phyloP scores from a whole-genome alignment of 1,284 basidiomycete genomes.

The Boletellus sp. region DNA sequence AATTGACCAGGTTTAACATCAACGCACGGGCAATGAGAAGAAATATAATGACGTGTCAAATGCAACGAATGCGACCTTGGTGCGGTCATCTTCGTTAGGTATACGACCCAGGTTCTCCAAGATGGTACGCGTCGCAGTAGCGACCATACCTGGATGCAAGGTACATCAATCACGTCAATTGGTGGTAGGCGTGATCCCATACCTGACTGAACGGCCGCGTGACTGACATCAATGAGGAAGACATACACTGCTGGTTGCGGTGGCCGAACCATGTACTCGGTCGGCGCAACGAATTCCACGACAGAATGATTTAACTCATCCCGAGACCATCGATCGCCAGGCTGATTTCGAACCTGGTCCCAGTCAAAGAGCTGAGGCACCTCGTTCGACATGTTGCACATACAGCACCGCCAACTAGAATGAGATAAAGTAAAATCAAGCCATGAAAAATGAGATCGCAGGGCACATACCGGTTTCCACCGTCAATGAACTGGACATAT shows the following conservation, averaged over 20 bases:
- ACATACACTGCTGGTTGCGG: constrained; percentile 97
- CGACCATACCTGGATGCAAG: constrained; percentile 80
- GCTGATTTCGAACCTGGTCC: constrained; percentile 92
- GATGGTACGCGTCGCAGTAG: constrained; percentile 93
- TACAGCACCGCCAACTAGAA: constrained; percentile 92
- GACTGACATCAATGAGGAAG: constrained; percentile 96
- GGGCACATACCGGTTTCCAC: constrained; percentile 76
- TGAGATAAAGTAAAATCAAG: constrained; percentile 9
- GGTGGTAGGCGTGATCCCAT: constrained; percentile 10
- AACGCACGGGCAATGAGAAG: constrained; percentile 81
- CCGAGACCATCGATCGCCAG: constrained; percentile 92
- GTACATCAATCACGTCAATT: neutral
- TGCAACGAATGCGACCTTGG: constrained; percentile 90
- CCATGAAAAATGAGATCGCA: neutral
- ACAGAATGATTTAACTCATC: constrained; percentile 92
- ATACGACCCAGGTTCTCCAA: constrained; percentile 93
- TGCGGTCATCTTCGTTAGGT: constrained; percentile 91
- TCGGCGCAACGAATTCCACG: constrained; percentile 96
- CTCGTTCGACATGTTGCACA: constrained; percentile 99
- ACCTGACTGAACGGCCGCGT: constrained; percentile 86
- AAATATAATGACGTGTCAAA: constrained; percentile 95
- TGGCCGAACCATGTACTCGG: constrained; percentile 99
- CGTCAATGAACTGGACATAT: constrained; percentile 97
- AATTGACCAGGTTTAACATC: neutral
- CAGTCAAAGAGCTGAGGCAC: constrained; percentile 99